These are phyloP conservation scores for Articulospora tetracladia DNA, from an alignment of 495 filamentous ascomycete species.

Conservation along the genomic window DNA sequence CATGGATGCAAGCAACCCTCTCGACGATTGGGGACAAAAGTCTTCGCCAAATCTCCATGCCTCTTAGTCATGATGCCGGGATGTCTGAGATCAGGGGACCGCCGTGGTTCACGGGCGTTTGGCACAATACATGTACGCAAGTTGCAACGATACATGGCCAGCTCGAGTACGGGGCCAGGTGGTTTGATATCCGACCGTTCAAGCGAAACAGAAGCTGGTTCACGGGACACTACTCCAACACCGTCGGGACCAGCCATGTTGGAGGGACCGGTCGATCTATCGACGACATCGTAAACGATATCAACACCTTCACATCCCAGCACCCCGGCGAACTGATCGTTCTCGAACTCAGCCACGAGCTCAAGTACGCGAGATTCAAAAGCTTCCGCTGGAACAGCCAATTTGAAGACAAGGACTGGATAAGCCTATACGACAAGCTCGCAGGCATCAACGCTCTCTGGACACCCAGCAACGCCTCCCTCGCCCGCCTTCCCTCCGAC, in stretches of 20 bases:
- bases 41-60: conserved; percentile 29
- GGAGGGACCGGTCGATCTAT: conserved; percentile 29
- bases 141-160: conserved; percentile 28
- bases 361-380: neutral
- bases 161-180: conserved; percentile 25
- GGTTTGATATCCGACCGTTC: conserved; percentile 31
- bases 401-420: conserved; percentile 5
- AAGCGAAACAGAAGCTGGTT: conserved; percentile 2
- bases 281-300: conserved; percentile 25
- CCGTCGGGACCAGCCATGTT: conserved; percentile 11
- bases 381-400: neutral
- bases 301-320: conserved; percentile 30
- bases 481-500: conserved; percentile 1
- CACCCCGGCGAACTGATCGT: conserved; percentile 33
- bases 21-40: conserved; percentile 26
- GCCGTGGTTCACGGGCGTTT: conserved; percentile 16
- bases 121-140: conserved; percentile 29
- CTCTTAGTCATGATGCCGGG: conserved; percentile 29
- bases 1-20: conserved; percentile 31
- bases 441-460: conserved; percentile 16
- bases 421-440: neutral
- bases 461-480: neutral
- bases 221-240: conserved; percentile 9
- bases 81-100: conserved; percentile 25
- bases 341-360: conserved; percentile 26